Percentiles rank a stretch among this genome's conserved stretches.
phyloP scores from a whole-genome alignment of 768 basidiomycete genomes.

The Mycena rosella region DNA sequence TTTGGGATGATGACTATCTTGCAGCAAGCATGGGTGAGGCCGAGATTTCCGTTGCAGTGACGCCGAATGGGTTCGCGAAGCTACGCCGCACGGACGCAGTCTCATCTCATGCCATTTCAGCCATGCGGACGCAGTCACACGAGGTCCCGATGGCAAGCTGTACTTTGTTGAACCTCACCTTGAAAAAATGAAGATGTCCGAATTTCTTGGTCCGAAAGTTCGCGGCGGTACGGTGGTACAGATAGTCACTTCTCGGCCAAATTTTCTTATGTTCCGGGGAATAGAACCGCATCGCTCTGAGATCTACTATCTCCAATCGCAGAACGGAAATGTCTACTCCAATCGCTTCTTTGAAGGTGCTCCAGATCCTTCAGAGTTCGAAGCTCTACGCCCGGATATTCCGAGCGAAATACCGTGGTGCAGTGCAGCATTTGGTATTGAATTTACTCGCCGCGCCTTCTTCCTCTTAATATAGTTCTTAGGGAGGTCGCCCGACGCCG shows the following conservation, averaged over 20 bases:
- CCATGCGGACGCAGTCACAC: conserved; percentile 80
- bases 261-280: neutral
- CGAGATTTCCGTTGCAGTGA: conserved; percentile 79
- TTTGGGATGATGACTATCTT: conserved; percentile 80
- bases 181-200: conserved; percentile 74
- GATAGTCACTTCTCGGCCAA: neutral
- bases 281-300: conserved; percentile 39
- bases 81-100: no score
- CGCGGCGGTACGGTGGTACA: conserved; percentile 44
- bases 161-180: conserved; percentile 85
- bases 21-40: conserved; percentile 63
- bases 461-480: conserved; percentile 3
- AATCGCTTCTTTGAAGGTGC: conserved; percentile 52
- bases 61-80: conserved; percentile 80
- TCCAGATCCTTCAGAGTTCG: conserved; percentile 68
- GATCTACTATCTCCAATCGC: conserved; percentile 86
- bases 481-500: conserved; percentile 85
- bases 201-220: conserved; percentile 63
- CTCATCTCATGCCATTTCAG: conserved; percentile 52
- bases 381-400: conserved; percentile 72
- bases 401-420: conserved; percentile 80
- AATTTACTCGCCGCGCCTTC: neutral
- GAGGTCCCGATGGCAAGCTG: conserved; percentile 61
- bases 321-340: conserved; percentile 90
- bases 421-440: conserved; percentile 80